A percentile compares a stretch with the other conserved stretches of the same genome.
Evolutionary conservation across 129 eudicot species (phyloP).

Genomic region (Chrysanthemum seticuspe): DNA sequence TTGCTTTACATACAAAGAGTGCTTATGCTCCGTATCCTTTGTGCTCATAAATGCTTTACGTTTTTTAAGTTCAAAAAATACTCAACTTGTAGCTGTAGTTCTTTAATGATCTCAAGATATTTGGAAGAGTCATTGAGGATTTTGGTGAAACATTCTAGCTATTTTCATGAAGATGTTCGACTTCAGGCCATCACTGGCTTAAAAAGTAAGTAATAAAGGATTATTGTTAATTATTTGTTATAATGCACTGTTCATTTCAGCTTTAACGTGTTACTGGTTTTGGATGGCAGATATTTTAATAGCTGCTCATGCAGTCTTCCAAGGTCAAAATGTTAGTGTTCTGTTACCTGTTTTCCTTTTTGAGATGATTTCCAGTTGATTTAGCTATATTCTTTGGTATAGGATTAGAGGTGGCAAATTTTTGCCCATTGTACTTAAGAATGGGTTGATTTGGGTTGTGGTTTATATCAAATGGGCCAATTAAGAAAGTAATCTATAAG

Average conservation of each 20-base stretch:
- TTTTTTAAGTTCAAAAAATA: neutral
- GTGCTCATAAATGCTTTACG: slow-evolving; percentile 34
- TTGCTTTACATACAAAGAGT: slow-evolving; percentile 84
- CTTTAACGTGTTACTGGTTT: slow-evolving; percentile 23
- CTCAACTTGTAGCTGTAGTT: slow-evolving; percentile 11
- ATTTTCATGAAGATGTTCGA: slow-evolving; percentile 98
- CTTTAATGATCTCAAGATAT: slow-evolving; percentile 71
- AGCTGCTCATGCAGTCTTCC: slow-evolving; percentile 75
- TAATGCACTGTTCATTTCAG: slow-evolving; percentile 3
- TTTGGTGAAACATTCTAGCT: slow-evolving; percentile 73
- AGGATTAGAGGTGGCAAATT: neutral
- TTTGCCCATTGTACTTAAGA: no score
- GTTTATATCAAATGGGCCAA: no score
- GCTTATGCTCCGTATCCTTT: slow-evolving; percentile 96
- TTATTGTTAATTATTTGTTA: slow-evolving; percentile 2
- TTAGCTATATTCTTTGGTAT: slow-evolving; percentile 2
- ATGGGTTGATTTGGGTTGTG: no score
- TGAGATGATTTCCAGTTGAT: neutral
- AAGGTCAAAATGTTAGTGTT: slow-evolving; percentile 70
- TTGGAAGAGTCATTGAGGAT: slow-evolving; percentile 92
- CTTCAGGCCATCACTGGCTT: slow-evolving; percentile 86
- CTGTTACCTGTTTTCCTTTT: slow-evolving; percentile 4
- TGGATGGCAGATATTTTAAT: slow-evolving; percentile 74
- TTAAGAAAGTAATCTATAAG: no score
- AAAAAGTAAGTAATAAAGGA: slow-evolving; percentile 59